Evolutionary conservation across 495 filamentous ascomycete species (phyloP), one percentile per base, ranked within the genome.

Genomic region (Talaromyces adpressus): DNA sequence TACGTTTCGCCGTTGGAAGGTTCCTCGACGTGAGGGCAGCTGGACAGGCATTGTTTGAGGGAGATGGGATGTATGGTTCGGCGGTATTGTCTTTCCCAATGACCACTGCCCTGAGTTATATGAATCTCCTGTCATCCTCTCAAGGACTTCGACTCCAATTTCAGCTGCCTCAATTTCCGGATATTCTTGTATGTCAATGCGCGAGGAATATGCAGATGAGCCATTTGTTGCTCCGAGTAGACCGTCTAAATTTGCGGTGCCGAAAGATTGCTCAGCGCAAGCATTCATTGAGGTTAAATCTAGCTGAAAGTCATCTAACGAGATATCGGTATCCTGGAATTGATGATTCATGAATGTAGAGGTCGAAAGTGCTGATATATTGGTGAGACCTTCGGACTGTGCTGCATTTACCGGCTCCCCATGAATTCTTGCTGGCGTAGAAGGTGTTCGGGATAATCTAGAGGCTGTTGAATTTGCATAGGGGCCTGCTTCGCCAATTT

Each of bases 1-100:
- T 51, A 36, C 60, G 29, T 36, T 25, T 51, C 60, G 60, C 8
- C 20, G 7, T 41, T 52, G 60, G 25, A 62, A 39, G n/a, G 47
- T 53, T n/a, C 47, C 34, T 6, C 39, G 60, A 62, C 14, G 47
- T 8, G 47, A 27, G 7, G 18, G 60, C 29, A 20, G 29, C 47
- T 30, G 22, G 34, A 52, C n/a, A 18, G 60, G 41, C 11, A 16
- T 23, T 5, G 23, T 20, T 47, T 29, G 30, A 39, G 23, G 18
- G 41, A 14, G 9, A 32, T 0, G 16, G 23, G 5, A 14, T 51
- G 22, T n/a, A 34, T 22, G n/a, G 29, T 27, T 22, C 4, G 60
- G 45, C 23, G 27, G 3, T 18, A 47, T 18, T n/a, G n/a, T 22
- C 2, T 20, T 25, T 16, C 18, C 60, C n/a, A 53, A 11, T 7